Percentiles rank a stretch among this genome's conserved stretches.
phyloP scores from a whole-genome alignment of 2,329 filamentous ascomycete genomes.

The Periglandula ipomoeae region DNA sequence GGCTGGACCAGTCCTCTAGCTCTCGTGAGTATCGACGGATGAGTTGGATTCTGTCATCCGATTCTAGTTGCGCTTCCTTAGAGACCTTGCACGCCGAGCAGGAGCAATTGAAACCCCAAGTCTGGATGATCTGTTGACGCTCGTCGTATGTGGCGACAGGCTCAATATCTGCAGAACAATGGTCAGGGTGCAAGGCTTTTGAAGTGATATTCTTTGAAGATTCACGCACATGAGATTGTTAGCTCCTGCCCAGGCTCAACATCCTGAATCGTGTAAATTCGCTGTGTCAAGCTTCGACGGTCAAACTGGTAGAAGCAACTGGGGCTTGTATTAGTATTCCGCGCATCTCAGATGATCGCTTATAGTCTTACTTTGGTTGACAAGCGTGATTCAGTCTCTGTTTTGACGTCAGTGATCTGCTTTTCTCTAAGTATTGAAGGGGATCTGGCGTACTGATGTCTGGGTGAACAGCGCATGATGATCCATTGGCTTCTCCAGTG shows the following conservation, averaged over 20 bases:
- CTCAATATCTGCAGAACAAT: neutral
- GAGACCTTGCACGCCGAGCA: neutral
- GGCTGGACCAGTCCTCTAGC: neutral
- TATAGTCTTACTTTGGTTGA: neutral
- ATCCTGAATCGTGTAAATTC: neutral
- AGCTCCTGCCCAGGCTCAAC: neutral
- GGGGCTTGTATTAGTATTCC: too few species aligned
- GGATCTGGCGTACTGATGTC: neutral
- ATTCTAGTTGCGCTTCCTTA: neutral
- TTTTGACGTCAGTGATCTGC: neutral
- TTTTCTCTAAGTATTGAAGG: too few species aligned
- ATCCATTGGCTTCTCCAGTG: neutral
- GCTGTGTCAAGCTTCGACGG: neutral
- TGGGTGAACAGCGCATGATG: neutral
- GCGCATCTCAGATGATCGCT: too few species aligned
- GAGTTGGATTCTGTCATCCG: neutral
- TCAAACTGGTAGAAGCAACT: neutral
- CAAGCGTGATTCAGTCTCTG: neutral
- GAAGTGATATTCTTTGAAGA: neutral
- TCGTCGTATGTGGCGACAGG: neutral
- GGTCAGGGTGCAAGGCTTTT: too few species aligned
- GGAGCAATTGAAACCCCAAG: neutral
- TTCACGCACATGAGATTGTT: neutral
- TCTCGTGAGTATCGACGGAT: neutral
- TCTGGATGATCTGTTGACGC: neutral